Conservation (phyloP, 352 stramenopile genomes). For the Elongisporangium prolatum region DNA sequence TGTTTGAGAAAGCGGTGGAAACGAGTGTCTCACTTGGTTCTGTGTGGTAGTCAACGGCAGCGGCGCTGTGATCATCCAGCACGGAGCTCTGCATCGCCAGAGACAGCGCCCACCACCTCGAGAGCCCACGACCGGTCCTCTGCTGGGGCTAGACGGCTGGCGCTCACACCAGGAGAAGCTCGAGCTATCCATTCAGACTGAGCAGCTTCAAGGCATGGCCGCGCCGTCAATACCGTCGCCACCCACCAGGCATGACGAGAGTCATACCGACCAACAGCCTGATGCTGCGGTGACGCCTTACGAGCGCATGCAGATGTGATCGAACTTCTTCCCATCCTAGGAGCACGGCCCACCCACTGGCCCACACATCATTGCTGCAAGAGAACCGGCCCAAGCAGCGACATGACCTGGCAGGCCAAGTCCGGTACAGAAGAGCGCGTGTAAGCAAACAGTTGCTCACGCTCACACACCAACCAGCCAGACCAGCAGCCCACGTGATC, state of each 20-base stretch:
- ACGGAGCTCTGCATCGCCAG: not conserved
- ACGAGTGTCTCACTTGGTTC: not conserved
- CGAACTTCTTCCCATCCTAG: not conserved
- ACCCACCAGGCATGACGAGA: not conserved
- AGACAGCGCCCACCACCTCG: conserved; percentile 4
- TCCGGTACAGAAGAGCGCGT: not conserved
- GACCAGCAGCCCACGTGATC: not conserved
- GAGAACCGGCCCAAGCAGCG: not conserved
- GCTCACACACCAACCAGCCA: not conserved
- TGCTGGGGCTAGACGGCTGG: conserved; percentile 39
- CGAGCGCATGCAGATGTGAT: not conserved
- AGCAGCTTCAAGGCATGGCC: conserved; percentile 7
- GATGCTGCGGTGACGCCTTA: not conserved
- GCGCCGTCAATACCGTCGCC: not conserved
- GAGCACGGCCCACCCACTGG: not conserved
- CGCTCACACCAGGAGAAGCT: conserved; percentile 47
- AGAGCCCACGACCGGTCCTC: conserved; percentile 13
- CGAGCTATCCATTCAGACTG: conserved; percentile 16
- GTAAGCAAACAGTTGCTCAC: not conserved
- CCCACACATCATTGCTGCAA: not conserved
- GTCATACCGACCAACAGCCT: not conserved
- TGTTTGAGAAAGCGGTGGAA: no score
- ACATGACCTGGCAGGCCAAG: not conserved
- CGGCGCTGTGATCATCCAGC: not conserved
- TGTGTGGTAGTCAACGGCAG: not conserved